Evolutionary conservation across 1,284 basidiomycete species (phyloP).

Genomic region (Papiliotrema terrestris): DNA sequence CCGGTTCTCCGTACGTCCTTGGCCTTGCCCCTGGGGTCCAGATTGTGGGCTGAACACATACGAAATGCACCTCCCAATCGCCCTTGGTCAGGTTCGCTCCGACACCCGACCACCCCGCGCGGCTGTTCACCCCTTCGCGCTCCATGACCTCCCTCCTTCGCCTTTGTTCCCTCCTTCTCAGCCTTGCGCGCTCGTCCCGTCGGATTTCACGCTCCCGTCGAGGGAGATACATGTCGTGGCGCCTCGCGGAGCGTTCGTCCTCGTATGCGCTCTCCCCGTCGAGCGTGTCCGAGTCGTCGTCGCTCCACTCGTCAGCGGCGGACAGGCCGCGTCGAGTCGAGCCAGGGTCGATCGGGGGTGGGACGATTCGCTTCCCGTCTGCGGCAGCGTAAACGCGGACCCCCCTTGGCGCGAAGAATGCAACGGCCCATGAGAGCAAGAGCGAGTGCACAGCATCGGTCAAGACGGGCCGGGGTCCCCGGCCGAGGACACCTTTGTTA

Average conservation of each 20-base stretch:
- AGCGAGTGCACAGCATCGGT: constrained; percentile 30
- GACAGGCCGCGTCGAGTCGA: constrained; percentile 17
- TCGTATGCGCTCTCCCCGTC: constrained; percentile 10
- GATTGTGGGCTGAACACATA: constrained; percentile 28
- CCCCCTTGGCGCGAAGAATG: constrained; percentile 35
- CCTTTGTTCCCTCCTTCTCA: constrained; percentile 23
- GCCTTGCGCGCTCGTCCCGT: constrained; percentile 21
- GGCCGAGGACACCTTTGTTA: constrained; percentile 4
- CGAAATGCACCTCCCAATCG: constrained; percentile 39
- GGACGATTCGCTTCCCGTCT: constrained; percentile 26
- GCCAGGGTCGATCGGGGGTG: constrained; percentile 27
- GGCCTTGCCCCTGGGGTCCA: constrained; percentile 36
- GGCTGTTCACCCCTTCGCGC: constrained; percentile 1
- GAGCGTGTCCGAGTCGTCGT: constrained; percentile 14
- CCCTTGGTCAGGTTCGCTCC: constrained; percentile 4
- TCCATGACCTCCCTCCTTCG: constrained; percentile 12
- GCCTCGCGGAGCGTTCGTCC: constrained; percentile 20
- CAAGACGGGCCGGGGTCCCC: constrained; percentile 26
- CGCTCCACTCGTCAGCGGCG: constrained; percentile 30
- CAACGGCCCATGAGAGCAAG: constrained; percentile 32
- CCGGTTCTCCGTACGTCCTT: constrained; percentile 37
- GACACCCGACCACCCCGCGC: constrained; percentile 1
- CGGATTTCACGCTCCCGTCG: constrained; percentile 25
- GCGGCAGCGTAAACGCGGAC: constrained; percentile 34
- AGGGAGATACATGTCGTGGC: constrained; percentile 32